Conservation (phyloP, 495 filamentous ascomycete genomes). For the Penicillium arizonense region DNA sequence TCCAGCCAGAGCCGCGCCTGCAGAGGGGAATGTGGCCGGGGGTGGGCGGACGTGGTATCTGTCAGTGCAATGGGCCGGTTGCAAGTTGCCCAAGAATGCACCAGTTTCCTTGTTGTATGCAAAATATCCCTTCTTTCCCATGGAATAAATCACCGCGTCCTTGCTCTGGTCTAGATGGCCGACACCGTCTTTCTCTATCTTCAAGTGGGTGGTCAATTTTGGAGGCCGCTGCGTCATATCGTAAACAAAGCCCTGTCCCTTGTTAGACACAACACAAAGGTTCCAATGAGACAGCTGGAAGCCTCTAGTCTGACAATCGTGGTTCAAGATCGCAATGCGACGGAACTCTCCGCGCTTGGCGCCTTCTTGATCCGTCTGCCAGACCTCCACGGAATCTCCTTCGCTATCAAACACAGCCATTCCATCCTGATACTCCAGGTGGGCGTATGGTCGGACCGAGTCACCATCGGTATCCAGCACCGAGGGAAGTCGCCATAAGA, state of each 20-base stretch:
- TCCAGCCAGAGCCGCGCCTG: conserved; percentile 17
- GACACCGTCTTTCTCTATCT: conserved; percentile 31
- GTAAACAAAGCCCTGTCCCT: conserved; percentile 40
- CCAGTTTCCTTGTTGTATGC: conserved; percentile 32
- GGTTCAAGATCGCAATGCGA: conserved; percentile 33
- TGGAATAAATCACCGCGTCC: conserved; percentile 38
- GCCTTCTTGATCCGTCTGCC: conserved; percentile 33
- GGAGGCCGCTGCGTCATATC: conserved; percentile 41
- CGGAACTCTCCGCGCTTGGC: conserved; percentile 35
- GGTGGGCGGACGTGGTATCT: conserved; percentile 36
- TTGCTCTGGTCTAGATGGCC: conserved; percentile 39
- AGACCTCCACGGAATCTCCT: conserved; percentile 39
- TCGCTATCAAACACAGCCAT: conserved; percentile 42
- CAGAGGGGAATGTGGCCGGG: conserved; percentile 4
- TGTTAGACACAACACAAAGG: conserved; percentile 39
- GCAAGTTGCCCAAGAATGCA: conserved; percentile 26
- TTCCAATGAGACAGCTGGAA: conserved; percentile 40
- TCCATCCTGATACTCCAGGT: conserved; percentile 43
- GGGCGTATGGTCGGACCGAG: conserved; percentile 34
- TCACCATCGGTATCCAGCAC: conserved; percentile 25
- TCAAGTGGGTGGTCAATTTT: conserved; percentile 23
- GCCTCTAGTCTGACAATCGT: conserved; percentile 38
- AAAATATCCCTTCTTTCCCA: conserved; percentile 36
- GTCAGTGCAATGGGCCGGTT: conserved; percentile 27
- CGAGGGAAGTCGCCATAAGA: conserved; percentile 39